These are phyloP conservation scores for Truncatella angustata DNA, from an alignment of 2,329 filamentous ascomycete species.

Conservation along the genomic window DNA sequence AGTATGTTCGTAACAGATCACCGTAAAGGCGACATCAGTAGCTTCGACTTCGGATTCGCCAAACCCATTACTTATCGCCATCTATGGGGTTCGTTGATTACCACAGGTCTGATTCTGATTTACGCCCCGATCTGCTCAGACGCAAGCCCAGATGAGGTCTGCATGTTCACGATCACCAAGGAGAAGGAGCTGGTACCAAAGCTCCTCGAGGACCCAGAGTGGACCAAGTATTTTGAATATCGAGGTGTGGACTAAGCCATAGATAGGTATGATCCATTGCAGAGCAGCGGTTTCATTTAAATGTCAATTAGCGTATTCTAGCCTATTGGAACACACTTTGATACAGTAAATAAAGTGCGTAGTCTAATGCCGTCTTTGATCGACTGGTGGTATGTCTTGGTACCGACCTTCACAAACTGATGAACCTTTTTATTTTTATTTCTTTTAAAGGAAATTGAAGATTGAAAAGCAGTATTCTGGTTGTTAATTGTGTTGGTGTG, in stretches of 20 bases:
- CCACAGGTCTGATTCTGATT: conserved; percentile 15
- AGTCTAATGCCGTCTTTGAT: no score
- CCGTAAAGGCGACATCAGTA: conserved; percentile 7
- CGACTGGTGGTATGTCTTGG: no score
- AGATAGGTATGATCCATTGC: no score
- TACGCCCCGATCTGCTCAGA: conserved; percentile 15
- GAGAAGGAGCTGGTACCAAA: conserved; percentile 15
- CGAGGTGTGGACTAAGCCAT: conserved; percentile 11
- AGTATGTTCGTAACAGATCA: not conserved
- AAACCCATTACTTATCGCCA: conserved; percentile 16
- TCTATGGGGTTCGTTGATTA: conserved; percentile 13
- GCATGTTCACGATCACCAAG: conserved; percentile 17
- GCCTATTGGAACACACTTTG: no score
- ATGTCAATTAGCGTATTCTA: no score
- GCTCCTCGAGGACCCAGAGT: conserved; percentile 17
- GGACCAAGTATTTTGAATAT: conserved; percentile 19
- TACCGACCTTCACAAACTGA: no score
- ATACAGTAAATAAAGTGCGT: no score
- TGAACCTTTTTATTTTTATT: no score
- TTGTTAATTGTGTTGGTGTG: no score
- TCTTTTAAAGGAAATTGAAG: no score
- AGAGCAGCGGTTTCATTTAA: no score
- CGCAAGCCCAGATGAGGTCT: conserved; percentile 16
- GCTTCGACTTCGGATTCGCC: conserved; percentile 19
- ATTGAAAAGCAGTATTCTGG: no score